Percentiles rank a stretch among this genome's conserved stretches.
phyloP scores from a whole-genome alignment of 805 yeast species.

The Yarrowia sp. region DNA sequence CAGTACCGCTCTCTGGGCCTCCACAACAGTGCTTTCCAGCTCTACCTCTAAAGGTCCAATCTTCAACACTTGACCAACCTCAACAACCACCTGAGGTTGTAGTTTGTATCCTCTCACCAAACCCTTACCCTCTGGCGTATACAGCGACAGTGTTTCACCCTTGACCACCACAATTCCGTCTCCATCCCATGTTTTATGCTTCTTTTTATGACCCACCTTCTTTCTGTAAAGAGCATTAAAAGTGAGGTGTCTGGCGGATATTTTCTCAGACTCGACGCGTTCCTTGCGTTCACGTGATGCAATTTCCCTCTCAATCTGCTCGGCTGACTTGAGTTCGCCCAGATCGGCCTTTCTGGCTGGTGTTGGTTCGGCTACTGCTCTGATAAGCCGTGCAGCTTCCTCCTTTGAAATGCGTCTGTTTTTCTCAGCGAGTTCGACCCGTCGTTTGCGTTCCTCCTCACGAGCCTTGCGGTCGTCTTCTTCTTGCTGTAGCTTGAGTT shows the following conservation, averaged over 20 bases:
- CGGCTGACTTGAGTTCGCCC: not conserved
- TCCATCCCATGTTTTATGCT: slow-evolving; percentile 93
- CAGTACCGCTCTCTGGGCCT: not conserved
- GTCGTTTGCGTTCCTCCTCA: not conserved
- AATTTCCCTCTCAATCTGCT: slow-evolving; percentile 9
- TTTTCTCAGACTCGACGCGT: slow-evolving; percentile 5
- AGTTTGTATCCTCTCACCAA: not conserved
- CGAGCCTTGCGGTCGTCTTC: not conserved
- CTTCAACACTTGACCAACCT: slow-evolving; percentile 1
- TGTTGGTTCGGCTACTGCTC: not conserved
- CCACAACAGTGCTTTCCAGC: slow-evolving; percentile 4
- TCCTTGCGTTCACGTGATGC: not conserved
- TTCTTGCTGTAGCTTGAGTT: not conserved
- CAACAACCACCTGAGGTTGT: not conserved
- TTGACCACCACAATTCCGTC: slow-evolving; percentile 62
- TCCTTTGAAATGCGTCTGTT: not conserved
- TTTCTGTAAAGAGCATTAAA: slow-evolving; percentile 63
- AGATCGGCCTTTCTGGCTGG: not conserved
- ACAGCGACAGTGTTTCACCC: slow-evolving; percentile 33
- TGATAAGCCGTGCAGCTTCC: not conserved
- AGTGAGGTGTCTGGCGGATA: not conserved
- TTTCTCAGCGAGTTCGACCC: not conserved
- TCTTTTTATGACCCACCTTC: slow-evolving; percentile 53
- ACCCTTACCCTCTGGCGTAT: slow-evolving; percentile 21
- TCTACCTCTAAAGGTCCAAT: slow-evolving; percentile 16